Conservation (phyloP, 345 rosid species). For the Lepidium sativum region DNA sequence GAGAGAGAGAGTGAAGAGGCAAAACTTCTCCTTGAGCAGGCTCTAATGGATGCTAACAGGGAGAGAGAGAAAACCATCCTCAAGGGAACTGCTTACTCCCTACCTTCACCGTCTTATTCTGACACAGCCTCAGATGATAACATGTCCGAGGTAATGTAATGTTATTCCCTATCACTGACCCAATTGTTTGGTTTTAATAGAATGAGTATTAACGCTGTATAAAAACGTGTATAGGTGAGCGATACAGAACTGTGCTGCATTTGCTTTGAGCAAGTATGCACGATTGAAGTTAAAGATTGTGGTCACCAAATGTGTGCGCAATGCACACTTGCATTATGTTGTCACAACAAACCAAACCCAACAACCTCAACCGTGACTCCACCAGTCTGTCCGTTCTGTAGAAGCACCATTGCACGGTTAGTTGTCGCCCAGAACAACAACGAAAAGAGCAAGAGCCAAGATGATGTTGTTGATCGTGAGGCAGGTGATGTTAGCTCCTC, state of each 20-base stretch:
- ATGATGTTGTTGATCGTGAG: conserved; percentile 43
- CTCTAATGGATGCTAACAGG: conserved; percentile 80
- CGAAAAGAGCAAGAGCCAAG: conserved; percentile 32
- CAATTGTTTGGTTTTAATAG: neutral
- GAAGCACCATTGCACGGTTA: conserved; percentile 62
- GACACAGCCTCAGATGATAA: conserved; percentile 60
- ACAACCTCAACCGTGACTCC: conserved; percentile 51
- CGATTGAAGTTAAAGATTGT: conserved; percentile 83
- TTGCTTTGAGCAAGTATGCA: conserved; percentile 94
- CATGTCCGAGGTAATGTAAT: conserved; percentile 86
- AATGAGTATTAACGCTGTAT: neutral
- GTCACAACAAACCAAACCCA: conserved; percentile 98
- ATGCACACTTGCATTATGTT: conserved; percentile 92
- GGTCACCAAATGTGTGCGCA: conserved; percentile 99
- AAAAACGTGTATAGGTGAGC: conserved; percentile 43
- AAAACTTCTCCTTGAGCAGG: conserved; percentile 65
- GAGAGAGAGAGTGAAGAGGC: too few species aligned
- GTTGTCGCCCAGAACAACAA: conserved; percentile 53
- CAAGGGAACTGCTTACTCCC: conserved; percentile 52
- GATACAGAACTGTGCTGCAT: conserved; percentile 86
- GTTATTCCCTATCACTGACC: neutral
- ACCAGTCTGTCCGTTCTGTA: conserved; percentile 95
- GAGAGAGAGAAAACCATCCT: conserved; percentile 79
- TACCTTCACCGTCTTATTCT: conserved; percentile 59
- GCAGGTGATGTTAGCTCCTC: conserved; percentile 47